A percentile compares a stretch with the other conserved stretches of the same genome.
phyloP scores from a whole-genome alignment of 192 early-diverging fungal species.

The Kickxella alabastrina region DNA sequence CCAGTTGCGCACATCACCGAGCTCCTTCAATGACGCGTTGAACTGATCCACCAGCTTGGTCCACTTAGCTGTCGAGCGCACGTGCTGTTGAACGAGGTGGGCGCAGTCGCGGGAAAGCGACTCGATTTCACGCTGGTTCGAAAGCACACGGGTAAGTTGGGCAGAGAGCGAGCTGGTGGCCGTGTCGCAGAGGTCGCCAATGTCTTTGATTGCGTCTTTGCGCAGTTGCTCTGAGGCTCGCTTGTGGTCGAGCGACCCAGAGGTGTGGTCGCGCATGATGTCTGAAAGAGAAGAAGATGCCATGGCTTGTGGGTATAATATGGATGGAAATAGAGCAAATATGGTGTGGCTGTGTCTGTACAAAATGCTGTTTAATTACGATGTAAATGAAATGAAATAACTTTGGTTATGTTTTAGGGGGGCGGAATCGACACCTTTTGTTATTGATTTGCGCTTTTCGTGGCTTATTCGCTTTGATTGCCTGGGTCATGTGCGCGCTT shows the following conservation, averaged over 20 bases:
- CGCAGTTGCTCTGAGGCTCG: slow-evolving; percentile 39
- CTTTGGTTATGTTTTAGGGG: no score
- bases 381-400: no score
- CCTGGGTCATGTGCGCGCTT: no score
- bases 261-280: slow-evolving; percentile 44
- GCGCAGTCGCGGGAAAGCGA: slow-evolving; percentile 36
- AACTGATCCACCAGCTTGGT: slow-evolving; percentile 68
- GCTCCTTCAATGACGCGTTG: slow-evolving; percentile 76
- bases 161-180: slow-evolving; percentile 32
- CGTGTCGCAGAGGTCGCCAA: slow-evolving; percentile 41
- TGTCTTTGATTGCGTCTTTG: slow-evolving; percentile 28
- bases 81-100: slow-evolving; percentile 36
- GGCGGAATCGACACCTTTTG: no score
- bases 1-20: slow-evolving; percentile 88
- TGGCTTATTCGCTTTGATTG: no score
- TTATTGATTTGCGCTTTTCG: no score
- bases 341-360: no score
- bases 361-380: no score
- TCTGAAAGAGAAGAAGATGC: slow-evolving; percentile 30
- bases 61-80: slow-evolving; percentile 68
- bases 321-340: background rate
- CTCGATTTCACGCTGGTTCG: slow-evolving; percentile 46
- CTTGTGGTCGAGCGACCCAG: slow-evolving; percentile 20
- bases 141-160: slow-evolving; percentile 21
- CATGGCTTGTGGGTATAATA: background rate